Conservation (phyloP, 192 early-diverging fungal species). For the Rhizoclosmatium globosum region DNA sequence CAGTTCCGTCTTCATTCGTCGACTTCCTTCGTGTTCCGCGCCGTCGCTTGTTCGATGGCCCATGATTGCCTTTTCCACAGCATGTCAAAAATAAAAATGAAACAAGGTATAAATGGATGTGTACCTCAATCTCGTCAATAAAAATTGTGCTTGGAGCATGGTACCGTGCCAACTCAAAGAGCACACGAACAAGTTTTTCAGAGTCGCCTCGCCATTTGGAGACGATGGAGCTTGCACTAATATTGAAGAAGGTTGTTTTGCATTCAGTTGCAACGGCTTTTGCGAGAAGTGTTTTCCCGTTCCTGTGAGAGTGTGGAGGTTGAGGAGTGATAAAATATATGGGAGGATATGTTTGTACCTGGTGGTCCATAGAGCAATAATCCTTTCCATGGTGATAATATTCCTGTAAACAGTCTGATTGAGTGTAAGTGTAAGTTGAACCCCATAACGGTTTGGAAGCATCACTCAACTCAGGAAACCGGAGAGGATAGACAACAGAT, state of each 20-base stretch:
- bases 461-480: slow-evolving; percentile 51
- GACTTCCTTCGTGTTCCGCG: slow-evolving; percentile 61
- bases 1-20: slow-evolving; percentile 71
- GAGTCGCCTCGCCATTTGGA: slow-evolving; percentile 67
- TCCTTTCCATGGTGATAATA: slow-evolving; percentile 65
- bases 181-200: slow-evolving; percentile 61
- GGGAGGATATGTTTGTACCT: not conserved
- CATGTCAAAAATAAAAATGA: not conserved
- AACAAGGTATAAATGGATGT: too few species aligned
- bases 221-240: slow-evolving; percentile 61
- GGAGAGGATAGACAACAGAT: slow-evolving; percentile 61
- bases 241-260: slow-evolving; percentile 68
- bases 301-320: slow-evolving; percentile 31
- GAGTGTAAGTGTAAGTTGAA: not conserved
- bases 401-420: slow-evolving; percentile 53
- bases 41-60: slow-evolving; percentile 59
- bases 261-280: slow-evolving; percentile 70
- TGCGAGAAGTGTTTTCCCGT: slow-evolving; percentile 67
- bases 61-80: slow-evolving; percentile 53
- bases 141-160: slow-evolving; percentile 66
- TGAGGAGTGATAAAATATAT: slow-evolving; percentile 7
- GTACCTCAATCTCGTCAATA: slow-evolving; percentile 63
- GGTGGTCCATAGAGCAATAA: slow-evolving; percentile 65
- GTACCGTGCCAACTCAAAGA: slow-evolving; percentile 66
- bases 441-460: not conserved